Percentiles rank a stretch among this genome's conserved stretches.
Evolutionary conservation across 176 grass and related monocot species (phyloP).

Genomic region (Pontederia crassipes): DNA sequence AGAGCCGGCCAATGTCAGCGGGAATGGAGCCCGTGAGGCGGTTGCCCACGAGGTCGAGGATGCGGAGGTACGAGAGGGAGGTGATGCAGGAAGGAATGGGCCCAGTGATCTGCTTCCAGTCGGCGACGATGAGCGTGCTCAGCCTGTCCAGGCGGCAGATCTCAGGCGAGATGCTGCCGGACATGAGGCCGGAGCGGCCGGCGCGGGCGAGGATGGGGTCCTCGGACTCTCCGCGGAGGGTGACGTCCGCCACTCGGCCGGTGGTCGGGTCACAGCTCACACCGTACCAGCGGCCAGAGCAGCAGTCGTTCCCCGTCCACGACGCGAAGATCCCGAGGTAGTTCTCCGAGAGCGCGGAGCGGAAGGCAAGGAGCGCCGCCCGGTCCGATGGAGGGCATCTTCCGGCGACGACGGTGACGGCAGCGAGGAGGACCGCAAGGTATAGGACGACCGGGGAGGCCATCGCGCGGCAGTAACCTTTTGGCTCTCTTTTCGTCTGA

Average conservation of each 20-base stretch:
- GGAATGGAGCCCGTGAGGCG: slow-evolving; percentile 60
- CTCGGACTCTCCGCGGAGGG: slow-evolving; percentile 76
- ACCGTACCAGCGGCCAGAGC: slow-evolving; percentile 65
- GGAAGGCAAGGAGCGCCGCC: slow-evolving; percentile 53
- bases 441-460: not conserved
- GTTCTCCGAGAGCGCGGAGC: slow-evolving; percentile 54
- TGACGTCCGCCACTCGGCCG: slow-evolving; percentile 58
- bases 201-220: slow-evolving; percentile 58
- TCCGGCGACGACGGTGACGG: slow-evolving; percentile 1
- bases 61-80: slow-evolving; percentile 44
- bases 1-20: slow-evolving; percentile 37
- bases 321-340: slow-evolving; percentile 74
- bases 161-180: slow-evolving; percentile 69
- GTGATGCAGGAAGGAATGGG: slow-evolving; percentile 61
- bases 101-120: slow-evolving; percentile 91
- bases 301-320: slow-evolving; percentile 69
- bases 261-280: slow-evolving; percentile 66
- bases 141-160: slow-evolving; percentile 64
- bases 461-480: not conserved
- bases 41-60: slow-evolving; percentile 81
- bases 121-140: slow-evolving; percentile 56
- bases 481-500: slow-evolving; percentile 9
- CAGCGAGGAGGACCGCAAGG: not conserved
- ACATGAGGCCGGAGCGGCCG: slow-evolving; percentile 68
- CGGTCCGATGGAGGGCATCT: slow-evolving; percentile 28